Evolutionary conservation across 2,329 filamentous ascomycete species (phyloP).

Genomic region (Diaporthe sp.): DNA sequence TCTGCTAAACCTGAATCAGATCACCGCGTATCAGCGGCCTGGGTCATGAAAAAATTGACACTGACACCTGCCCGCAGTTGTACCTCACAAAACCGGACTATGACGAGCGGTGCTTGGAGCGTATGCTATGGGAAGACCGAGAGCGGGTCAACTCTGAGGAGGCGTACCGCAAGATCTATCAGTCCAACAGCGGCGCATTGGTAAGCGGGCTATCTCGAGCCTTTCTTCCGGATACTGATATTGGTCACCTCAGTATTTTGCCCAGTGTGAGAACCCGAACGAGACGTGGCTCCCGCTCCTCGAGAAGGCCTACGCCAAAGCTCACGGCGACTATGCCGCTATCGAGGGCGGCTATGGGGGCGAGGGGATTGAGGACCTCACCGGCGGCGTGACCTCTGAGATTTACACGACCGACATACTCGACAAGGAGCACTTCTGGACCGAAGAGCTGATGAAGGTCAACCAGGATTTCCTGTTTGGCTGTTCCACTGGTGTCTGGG

Average conservation of each 20-base stretch:
- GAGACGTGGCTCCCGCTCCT: slow-evolving; percentile 81
- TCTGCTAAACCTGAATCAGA: no score
- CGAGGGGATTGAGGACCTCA: slow-evolving; percentile 66
- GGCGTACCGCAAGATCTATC: slow-evolving; percentile 73
- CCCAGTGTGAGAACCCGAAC: slow-evolving; percentile 75
- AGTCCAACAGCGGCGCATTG: slow-evolving; percentile 76
- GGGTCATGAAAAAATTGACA: neutral
- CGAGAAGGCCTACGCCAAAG: slow-evolving; percentile 82
- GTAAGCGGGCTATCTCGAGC: neutral
- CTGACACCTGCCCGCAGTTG: slow-evolving; percentile 49
- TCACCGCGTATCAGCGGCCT: neutral
- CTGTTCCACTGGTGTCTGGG: slow-evolving; percentile 75
- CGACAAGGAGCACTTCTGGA: slow-evolving; percentile 87
- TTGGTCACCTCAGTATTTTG: slow-evolving; percentile 66
- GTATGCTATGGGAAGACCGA: slow-evolving; percentile 60
- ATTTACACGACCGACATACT: slow-evolving; percentile 79
- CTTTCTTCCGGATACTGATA: neutral
- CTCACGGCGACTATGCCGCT: slow-evolving; percentile 79
- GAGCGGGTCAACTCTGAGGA: slow-evolving; percentile 66
- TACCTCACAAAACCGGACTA: slow-evolving; percentile 72
- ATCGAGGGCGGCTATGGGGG: slow-evolving; percentile 77
- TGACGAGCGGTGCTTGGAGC: slow-evolving; percentile 68
- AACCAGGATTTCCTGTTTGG: slow-evolving; percentile 85
- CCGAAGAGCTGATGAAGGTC: slow-evolving; percentile 82
- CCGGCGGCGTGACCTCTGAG: slow-evolving; percentile 78